Conservation (phyloP, 306 rosid species). For the Trichosanthes truncata region DNA sequence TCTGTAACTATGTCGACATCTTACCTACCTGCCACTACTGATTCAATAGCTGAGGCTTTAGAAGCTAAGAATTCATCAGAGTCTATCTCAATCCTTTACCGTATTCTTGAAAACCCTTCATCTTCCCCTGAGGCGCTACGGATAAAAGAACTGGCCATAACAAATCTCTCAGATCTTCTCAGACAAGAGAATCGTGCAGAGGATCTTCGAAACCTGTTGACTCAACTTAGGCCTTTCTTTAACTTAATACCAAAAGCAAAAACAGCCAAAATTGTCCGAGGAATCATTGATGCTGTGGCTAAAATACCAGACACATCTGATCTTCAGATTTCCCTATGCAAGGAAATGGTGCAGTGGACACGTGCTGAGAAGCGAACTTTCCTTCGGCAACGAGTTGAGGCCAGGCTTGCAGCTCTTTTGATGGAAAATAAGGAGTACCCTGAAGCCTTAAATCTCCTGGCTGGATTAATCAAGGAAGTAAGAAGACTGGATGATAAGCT, state of each 20-base stretch:
- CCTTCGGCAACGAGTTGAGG: slow-evolving; percentile 86
- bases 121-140: slow-evolving; percentile 78
- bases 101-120: slow-evolving; percentile 67
- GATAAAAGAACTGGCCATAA: slow-evolving; percentile 76
- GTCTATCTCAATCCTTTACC: slow-evolving; percentile 64
- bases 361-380: slow-evolving; percentile 87
- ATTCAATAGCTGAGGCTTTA: slow-evolving; percentile 53
- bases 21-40: slow-evolving; percentile 68
- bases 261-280: slow-evolving; percentile 90
- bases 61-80: slow-evolving; percentile 64
- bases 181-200: slow-evolving; percentile 76
- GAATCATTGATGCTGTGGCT: slow-evolving; percentile 74
- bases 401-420: slow-evolving; percentile 87
- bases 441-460: slow-evolving; percentile 74
- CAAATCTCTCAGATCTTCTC: slow-evolving; percentile 68
- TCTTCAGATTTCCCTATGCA: slow-evolving; percentile 78
- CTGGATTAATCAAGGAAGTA: slow-evolving; percentile 83
- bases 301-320: slow-evolving; percentile 81
- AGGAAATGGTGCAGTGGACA: slow-evolving; percentile 94
- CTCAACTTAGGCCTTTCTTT: slow-evolving; percentile 86
- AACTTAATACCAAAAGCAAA: slow-evolving; percentile 87
- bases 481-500: slow-evolving; percentile 95
- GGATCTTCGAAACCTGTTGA: slow-evolving; percentile 86
- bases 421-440: slow-evolving; percentile 87
- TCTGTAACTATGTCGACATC: slow-evolving; percentile 50